Base-by-base conservation (phyloP, 208 protist species). In the Acanthamoeba rhysodes region DNA sequence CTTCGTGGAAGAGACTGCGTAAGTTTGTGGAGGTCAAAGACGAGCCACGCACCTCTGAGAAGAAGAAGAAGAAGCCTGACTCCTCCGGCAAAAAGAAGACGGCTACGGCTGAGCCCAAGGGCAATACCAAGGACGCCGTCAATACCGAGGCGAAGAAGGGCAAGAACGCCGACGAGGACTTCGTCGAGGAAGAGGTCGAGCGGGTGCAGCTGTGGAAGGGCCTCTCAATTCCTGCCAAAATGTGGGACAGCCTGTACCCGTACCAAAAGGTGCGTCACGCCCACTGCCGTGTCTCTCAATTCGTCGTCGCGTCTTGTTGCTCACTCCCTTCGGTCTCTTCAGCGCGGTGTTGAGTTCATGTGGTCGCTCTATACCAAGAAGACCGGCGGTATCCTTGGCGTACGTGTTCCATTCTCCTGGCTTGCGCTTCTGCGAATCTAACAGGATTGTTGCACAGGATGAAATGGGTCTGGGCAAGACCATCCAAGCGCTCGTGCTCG, bases 401-500 rank as follows among this genome's bases (percentile, higher is more conserved):
- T 94, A 94, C 18, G 53, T 78, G 41, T 37, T 64, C 0, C 24
- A 34, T 93, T 18, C 48, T 57, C 48, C 41, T n/a, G 29, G 20
- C 78, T 24, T 9, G 22, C 34, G 20, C 78, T 57, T 57, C 24
- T 8, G 16, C 78, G 10, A n/a, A 2, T n/a, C 53, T 18, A 50
- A 32, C 24, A 5, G 1, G 1, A 50, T 50, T 12, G 0, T 50
- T 14, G 5, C 29, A 3, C 50, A 94, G 91, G 91, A 94, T 16
- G 91, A 94, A 29, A 94, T 94, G 91, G 91, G 91, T 27, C 50
- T 94, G 34, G 91, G 91, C 32, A 94, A 94, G 72, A 94, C 91
- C 8, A 94, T 94, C 16, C 91, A 94, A 45, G 91, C 72, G 6
- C 64, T 94, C 70, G 50, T 70, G 29, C 50, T 94, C 24, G 37